Percentiles rank a stretch among this genome's conserved stretches.
phyloP scores from a whole-genome alignment of 2,329 filamentous ascomycete genomes.

The Pseudogymnoascus destructans region DNA sequence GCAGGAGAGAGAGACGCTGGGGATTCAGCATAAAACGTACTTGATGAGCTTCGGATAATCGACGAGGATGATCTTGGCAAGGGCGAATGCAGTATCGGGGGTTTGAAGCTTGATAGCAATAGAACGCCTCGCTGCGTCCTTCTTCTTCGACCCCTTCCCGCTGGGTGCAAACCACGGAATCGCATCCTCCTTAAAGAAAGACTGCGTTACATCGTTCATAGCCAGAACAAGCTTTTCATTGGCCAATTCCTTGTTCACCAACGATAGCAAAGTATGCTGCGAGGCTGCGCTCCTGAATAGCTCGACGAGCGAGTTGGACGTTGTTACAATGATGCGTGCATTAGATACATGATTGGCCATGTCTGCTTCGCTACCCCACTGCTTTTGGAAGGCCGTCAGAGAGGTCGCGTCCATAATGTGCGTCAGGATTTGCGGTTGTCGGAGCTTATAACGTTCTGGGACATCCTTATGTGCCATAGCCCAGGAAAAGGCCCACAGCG shows the following conservation, averaged over 20 bases:
- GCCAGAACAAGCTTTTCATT: neutral
- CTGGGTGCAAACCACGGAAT: neutral
- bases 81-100: neutral
- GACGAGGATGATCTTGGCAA: conserved; percentile 15
- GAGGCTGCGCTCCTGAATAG: neutral
- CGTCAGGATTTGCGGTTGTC: neutral
- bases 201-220: neutral
- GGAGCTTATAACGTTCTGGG: neutral
- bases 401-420: neutral
- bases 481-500: neutral
- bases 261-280: neutral
- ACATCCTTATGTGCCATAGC: neutral
- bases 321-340: neutral
- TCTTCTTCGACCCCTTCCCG: neutral
- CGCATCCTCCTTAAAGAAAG: neutral
- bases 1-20: neutral
- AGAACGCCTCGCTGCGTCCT: neutral
- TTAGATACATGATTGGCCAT: neutral
- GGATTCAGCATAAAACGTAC: conserved; percentile 13
- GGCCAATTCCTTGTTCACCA: conserved; percentile 14
- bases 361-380: neutral
- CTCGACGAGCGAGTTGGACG: neutral
- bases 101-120: neutral
- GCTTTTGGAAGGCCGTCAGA: neutral
- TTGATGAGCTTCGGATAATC: conserved; percentile 21